Conservation (phyloP, 192 early-diverging fungal species). For the Anaeromyces robustus region DNA sequence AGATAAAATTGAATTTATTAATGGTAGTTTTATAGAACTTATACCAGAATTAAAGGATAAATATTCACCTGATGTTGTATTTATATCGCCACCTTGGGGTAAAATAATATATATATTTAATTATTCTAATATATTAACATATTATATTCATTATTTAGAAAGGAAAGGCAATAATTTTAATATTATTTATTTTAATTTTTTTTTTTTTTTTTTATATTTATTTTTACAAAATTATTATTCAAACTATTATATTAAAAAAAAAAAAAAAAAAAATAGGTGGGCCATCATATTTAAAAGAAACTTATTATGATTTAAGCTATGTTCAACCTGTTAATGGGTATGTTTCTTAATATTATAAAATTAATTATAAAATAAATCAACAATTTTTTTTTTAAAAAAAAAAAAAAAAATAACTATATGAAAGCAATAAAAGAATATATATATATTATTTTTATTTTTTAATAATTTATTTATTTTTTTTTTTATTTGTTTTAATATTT, state of each 20-base stretch:
- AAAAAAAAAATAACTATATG: too few species aligned
- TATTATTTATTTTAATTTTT: not conserved
- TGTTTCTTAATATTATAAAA: too few species aligned
- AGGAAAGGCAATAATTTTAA: too few species aligned
- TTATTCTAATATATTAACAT: too few species aligned
- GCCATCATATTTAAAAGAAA: constrained; percentile 46
- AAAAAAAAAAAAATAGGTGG: too few species aligned
- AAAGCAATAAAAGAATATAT: too few species aligned
- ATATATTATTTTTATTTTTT: constrained; percentile 1
- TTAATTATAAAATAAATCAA: too few species aligned
- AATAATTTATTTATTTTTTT: not conserved
- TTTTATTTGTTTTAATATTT: not conserved
- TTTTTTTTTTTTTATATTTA: constrained; percentile 60
- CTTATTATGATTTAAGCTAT: constrained; percentile 54
- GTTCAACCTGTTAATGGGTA: constrained; percentile 58
- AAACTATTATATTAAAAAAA: constrained; percentile 52
- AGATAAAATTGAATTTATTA: constrained; percentile 82
- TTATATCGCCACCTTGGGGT: not conserved
- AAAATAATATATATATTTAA: not conserved
- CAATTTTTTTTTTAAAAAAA: too few species aligned
- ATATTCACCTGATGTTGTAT: not conserved
- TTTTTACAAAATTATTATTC: constrained; percentile 82
- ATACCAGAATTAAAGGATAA: constrained; percentile 5
- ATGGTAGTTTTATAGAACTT: constrained; percentile 72
- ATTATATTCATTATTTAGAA: too few species aligned